Evolutionary conservation across 2,329 filamentous ascomycete species (phyloP).

Genomic region (Pseudopyrenochaeta lycopersici): DNA sequence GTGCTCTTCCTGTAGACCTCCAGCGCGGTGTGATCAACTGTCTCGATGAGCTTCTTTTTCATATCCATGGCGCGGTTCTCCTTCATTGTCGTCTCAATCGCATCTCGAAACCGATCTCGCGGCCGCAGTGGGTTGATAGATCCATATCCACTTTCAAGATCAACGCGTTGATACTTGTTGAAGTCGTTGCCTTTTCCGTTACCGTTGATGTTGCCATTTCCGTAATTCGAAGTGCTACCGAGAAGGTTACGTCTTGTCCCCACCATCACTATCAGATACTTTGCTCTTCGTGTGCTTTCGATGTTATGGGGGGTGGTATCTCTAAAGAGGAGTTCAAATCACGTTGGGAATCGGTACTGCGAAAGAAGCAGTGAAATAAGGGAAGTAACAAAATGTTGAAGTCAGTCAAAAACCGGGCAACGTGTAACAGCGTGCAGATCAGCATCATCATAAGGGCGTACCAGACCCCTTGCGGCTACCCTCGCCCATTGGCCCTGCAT

Average conservation of each 20-base stretch:
- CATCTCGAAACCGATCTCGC: slow-evolving; percentile 56
- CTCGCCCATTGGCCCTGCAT: slow-evolving; percentile 13
- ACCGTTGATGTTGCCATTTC: slow-evolving; percentile 12
- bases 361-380: too few relatives aligned
- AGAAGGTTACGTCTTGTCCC: slow-evolving; percentile 29
- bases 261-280: slow-evolving; percentile 25
- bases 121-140: slow-evolving; percentile 21
- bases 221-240: slow-evolving; percentile 8
- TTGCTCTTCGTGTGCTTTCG: too few relatives aligned
- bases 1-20: slow-evolving; percentile 62
- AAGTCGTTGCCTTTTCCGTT: slow-evolving; percentile 14
- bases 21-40: slow-evolving; percentile 57
- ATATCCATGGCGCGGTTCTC: slow-evolving; percentile 56
- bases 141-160: slow-evolving; percentile 43
- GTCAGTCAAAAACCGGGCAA: not conserved
- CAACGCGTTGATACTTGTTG: slow-evolving; percentile 26
- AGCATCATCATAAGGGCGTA: slow-evolving; percentile 20
- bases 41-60: slow-evolving; percentile 59
- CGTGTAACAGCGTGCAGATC: slow-evolving; percentile 8
- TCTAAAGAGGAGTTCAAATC: too few relatives aligned
- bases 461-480: slow-evolving; percentile 10
- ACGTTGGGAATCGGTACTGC: too few relatives aligned
- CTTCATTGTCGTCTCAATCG: slow-evolving; percentile 56
- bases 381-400: not conserved
- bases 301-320: too few relatives aligned